Percentiles rank a stretch among this genome's conserved stretches.
phyloP scores from a whole-genome alignment of 345 rosid species.

The Bruguiera sexangula region DNA sequence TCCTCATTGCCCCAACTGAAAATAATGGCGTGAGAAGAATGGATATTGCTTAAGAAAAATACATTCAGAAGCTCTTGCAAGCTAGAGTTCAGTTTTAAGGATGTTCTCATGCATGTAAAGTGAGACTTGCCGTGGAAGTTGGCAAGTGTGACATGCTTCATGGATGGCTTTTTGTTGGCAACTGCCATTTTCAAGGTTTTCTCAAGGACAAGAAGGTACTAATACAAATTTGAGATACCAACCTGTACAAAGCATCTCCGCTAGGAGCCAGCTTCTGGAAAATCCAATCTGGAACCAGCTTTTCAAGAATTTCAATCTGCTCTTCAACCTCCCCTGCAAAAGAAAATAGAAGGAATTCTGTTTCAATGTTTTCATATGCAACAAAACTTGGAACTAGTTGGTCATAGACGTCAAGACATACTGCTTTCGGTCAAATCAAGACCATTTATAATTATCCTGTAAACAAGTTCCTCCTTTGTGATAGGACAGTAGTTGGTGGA shows the following conservation, averaged over 20 bases:
- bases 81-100: neutral
- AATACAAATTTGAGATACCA: neutral
- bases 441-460: conserved; percentile 43
- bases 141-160: no score
- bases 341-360: conserved; percentile 2
- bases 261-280: conserved; percentile 28
- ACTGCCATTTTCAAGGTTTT: neutral
- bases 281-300: conserved; percentile 51
- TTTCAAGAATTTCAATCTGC: conserved; percentile 45
- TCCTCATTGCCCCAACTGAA: neutral
- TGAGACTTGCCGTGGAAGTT: no score
- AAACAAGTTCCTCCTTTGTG: conserved; percentile 54
- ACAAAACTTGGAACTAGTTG: neutral
- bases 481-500: conserved; percentile 33
- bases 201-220: neutral
- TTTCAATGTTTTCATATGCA: neutral
- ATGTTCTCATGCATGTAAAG: neutral
- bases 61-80: neutral
- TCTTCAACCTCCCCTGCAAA: conserved; percentile 52
- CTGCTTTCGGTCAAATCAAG: conserved; percentile 38
- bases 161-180: no score
- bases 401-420: conserved; percentile 19
- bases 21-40: neutral
- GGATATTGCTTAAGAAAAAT: neutral
- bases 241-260: conserved; percentile 46